Base-by-base conservation (phyloP, 768 basidiomycete species). In the Rhodotorula kratochvilovae region DNA sequence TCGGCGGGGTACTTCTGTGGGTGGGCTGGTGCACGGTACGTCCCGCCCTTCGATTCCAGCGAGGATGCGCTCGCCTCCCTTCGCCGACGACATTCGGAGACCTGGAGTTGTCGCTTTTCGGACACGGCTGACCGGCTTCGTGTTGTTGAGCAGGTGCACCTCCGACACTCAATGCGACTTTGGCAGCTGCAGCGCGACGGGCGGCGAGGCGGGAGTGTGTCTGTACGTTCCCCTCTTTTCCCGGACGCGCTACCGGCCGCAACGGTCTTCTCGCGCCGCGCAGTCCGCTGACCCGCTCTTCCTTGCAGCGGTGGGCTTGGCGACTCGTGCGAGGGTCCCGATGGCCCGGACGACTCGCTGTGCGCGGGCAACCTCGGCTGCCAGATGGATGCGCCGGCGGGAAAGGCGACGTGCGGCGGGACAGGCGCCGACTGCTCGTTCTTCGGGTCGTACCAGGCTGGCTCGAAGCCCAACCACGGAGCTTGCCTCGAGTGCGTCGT, bases 301-400 rank as follows among this genome's bases (percentile, higher is more conserved):
- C 36, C 8, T 3, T 13, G 10, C 69, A 70, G 69, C 10, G 70
- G 70, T 17, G 70, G 70, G 17, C 61, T 71, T 6, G 70, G 70
- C 7, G 70, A 71, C 21, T 27, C 61, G 17, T 71, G 70, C 39
- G 65, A 71, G 27, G 70, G 70, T 0, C 60, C 61, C 1, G 70
- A 66, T 15, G 70, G 70, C 2, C 64, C 70, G 7, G 70, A 71
- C 61, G 70, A 71, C 56, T 57, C 65, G 23, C 42, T 71, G 2
- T 71, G 70, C 61, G 48, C 31, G 27, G 70, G 70, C 27, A 71
- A 71, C 48, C 33, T 71, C 3, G 48, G 61, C 2, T 71, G 70
- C 33, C 70, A 71, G n/a, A 36, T n/a, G 12, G 60, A 66, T 27
- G 70, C 60, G 8, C 51, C 57, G 1, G 10, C 27, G 1, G 70